A percentile compares a stretch with the other conserved stretches of the same genome.
Evolutionary conservation across 106 monocot species (phyloP).

Genomic region (Dendrobium huoshanense): DNA sequence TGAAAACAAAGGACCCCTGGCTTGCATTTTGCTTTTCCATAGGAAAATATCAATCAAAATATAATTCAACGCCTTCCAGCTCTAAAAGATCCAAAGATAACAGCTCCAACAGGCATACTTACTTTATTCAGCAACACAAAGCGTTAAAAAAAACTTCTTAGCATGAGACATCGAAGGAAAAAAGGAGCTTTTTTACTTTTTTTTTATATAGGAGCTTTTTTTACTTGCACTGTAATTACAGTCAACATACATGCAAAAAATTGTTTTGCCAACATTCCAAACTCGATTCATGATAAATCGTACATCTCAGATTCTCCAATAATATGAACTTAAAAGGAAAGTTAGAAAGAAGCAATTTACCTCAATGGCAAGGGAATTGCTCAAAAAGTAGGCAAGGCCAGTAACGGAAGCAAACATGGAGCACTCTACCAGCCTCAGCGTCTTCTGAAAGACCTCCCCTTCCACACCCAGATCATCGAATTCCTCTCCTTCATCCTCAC

Average conservation of each 20-base stretch:
- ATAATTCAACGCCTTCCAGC: not conserved
- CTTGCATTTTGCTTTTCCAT: not conserved
- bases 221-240: not conserved
- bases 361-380: constrained; percentile 91
- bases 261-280: not conserved
- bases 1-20: not conserved
- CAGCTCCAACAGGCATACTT: not conserved
- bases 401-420: constrained; percentile 90
- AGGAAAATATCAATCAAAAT: not conserved
- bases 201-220: not conserved
- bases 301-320: not conserved
- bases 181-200: not conserved
- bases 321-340: not conserved
- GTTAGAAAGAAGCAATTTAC: constrained; percentile 17
- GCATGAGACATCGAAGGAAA: not conserved
- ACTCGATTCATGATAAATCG: not conserved
- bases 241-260: not conserved
- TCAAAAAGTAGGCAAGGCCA: constrained; percentile 79
- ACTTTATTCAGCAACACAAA: not conserved
- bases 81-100: not conserved
- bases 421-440: constrained; percentile 92
- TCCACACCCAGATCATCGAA: constrained; percentile 44
- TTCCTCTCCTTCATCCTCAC: constrained; percentile 1
- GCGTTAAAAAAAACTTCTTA: not conserved
- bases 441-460: constrained; percentile 53